phyloP scores from a whole-genome alignment of 305 asterid species.

The Andrographis paniculata region DNA sequence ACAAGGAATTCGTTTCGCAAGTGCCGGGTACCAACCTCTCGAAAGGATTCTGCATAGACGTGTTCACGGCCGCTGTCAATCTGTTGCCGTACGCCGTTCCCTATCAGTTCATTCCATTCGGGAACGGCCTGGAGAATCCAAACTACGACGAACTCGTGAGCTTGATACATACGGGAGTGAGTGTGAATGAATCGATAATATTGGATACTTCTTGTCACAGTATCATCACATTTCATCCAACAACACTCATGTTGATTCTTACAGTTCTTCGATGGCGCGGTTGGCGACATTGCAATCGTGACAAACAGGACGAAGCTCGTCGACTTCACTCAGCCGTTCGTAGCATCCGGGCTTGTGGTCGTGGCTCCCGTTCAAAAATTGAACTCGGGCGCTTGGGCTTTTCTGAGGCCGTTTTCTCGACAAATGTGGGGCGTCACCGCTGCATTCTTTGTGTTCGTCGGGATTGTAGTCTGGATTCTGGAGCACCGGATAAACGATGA shows the following conservation, averaged over 20 bases:
- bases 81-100: conserved; percentile 63
- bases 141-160: conserved; percentile 39
- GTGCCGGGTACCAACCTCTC: conserved; percentile 29
- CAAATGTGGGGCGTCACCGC: conserved; percentile 47
- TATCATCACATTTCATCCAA: background rate
- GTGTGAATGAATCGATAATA: conserved; percentile 12
- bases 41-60: conserved; percentile 63
- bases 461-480: conserved; percentile 54
- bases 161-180: conserved; percentile 43
- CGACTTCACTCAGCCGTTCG: conserved; percentile 61
- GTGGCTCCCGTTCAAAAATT: conserved; percentile 39
- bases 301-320: conserved; percentile 42
- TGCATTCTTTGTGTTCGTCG: conserved; percentile 38
- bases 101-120: conserved; percentile 37
- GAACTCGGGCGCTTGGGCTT: conserved; percentile 56
- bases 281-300: conserved; percentile 51
- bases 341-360: conserved; percentile 54
- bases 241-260: conserved; percentile 10
- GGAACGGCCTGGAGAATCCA: conserved; percentile 52
- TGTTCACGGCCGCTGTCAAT: conserved; percentile 47
- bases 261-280: conserved; percentile 51
- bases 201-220: background rate
- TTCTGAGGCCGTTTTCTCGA: conserved; percentile 48
- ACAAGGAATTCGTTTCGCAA: conserved; percentile 38
- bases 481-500: conserved; percentile 59